Conservation (phyloP, 441 rosid species). For the Pelargonium myrrhifolium region DNA sequence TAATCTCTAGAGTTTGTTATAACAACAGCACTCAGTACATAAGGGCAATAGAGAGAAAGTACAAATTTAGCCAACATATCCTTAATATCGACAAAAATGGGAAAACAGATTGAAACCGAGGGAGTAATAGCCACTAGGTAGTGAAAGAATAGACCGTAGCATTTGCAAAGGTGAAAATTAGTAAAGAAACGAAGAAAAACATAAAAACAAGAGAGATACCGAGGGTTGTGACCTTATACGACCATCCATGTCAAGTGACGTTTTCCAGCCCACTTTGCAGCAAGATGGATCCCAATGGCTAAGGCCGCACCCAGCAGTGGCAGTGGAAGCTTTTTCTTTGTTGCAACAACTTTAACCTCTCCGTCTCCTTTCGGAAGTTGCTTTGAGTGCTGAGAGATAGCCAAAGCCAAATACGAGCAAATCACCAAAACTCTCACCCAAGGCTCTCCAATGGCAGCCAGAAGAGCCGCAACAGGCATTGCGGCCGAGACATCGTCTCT, state of each 20-base stretch:
- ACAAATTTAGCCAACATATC: too few species aligned
- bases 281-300: slow-evolving; percentile 64
- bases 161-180: background rate
- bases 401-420: slow-evolving; percentile 47
- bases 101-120: too few species aligned
- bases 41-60: too few species aligned
- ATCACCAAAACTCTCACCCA: slow-evolving; percentile 68
- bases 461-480: slow-evolving; percentile 68
- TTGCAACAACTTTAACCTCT: slow-evolving; percentile 29
- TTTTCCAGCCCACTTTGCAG: slow-evolving; percentile 82
- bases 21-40: too few species aligned
- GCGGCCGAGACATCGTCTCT: slow-evolving; percentile 70
- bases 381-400: slow-evolving; percentile 51
- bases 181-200: background rate
- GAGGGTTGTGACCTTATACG: slow-evolving; percentile 24
- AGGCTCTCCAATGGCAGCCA: slow-evolving; percentile 74
- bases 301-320: slow-evolving; percentile 61
- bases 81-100: too few species aligned
- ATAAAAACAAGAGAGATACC: background rate
- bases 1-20: too few species aligned
- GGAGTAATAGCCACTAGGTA: too few species aligned
- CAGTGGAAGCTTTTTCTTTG: slow-evolving; percentile 33
- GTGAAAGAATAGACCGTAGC: too few species aligned
- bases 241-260: slow-evolving; percentile 90
- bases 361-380: slow-evolving; percentile 30